Evolutionary conservation across 371 early-diverging fungal genomes (phyloP), one percentile per base, ranked within the genome.

Genomic region (Mortierella sp.): DNA sequence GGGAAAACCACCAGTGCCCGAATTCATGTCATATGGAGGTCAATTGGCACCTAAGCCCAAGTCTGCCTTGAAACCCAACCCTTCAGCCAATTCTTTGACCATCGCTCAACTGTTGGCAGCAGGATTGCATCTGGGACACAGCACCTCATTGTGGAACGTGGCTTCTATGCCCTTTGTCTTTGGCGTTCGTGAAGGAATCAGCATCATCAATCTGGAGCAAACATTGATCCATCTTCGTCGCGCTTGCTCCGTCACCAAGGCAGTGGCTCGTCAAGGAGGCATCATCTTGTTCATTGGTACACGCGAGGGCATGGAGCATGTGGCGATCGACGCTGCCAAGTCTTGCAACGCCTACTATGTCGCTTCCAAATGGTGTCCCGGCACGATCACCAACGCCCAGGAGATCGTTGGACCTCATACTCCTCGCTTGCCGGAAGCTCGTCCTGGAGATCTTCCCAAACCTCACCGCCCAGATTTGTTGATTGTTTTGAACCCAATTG

Each of bases 181-280:
- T 71, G 98, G 98, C 67, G 86, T 89, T 24, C 92, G 98, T 58
- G 87, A 92, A 61, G 97, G 96, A 28, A 91, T 97, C 65, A 91
- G 92, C 73, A 93, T 98, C 64, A 96, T 98, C 83, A 95, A 98
- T 79, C 82, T 97, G 64, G 98, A 98, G 72, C 91, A 94, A 45
- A 97, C 98, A 0, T 73, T 97, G 57, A 89, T 90, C n/a, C 86
- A 90, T 50, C 86, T 98, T 41, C 87, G 97, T 43, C 84, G 97
- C 54, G 94, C 97, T 19, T 88, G 91, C 64, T 86, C 86, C 38
- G 88, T 96, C 23, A 85, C 88, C 21, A 79, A 89, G 31, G 89
- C 91, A 51, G 88, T 95, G 2, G 91, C 96, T 24, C 79, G 84
- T 43, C 81, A 87, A 30, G 95, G 94, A 34, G 97, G 98, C 13